A percentile compares a stretch with the other conserved stretches of the same genome.
Evolutionary conservation across 495 filamentous ascomycete species (phyloP).

Genomic region (Penicillium egyptiacum): DNA sequence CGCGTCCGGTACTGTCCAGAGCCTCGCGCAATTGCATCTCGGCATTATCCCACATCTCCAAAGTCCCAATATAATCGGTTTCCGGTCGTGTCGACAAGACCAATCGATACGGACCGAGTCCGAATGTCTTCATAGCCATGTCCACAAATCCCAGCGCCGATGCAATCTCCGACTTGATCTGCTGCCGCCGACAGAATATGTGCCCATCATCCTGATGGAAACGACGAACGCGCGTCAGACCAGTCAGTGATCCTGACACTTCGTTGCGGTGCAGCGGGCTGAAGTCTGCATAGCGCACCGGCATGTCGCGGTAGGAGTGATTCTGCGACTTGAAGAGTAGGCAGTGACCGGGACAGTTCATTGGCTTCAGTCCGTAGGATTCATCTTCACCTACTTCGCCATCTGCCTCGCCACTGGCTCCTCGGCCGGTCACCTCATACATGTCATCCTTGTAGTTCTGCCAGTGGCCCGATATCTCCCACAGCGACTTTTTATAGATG

Average conservation of each 20-base stretch:
- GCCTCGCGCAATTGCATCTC: constrained; percentile 71
- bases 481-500: constrained; percentile 89
- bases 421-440: constrained; percentile 77
- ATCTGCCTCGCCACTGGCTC: constrained; percentile 47
- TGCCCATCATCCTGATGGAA: constrained; percentile 97
- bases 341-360: constrained; percentile 97
- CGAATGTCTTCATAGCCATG: constrained; percentile 72
- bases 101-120: constrained; percentile 71
- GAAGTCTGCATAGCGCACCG: constrained; percentile 91
- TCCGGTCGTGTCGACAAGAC: constrained; percentile 78
- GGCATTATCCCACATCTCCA: constrained; percentile 79
- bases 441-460: constrained; percentile 94
- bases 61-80: constrained; percentile 73
- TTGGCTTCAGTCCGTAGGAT: constrained; percentile 89
- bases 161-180: constrained; percentile 79
- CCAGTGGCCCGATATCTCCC: constrained; percentile 88
- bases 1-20: constrained; percentile 60
- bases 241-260: constrained; percentile 78
- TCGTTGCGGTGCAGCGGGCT: constrained; percentile 91
- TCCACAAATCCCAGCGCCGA: constrained; percentile 78
- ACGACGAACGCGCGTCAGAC: constrained; percentile 82
- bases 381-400: constrained; percentile 61
- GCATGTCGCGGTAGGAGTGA: constrained; percentile 78
- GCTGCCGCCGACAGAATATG: constrained; percentile 84
- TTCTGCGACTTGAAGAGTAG: constrained; percentile 73